Evolutionary conservation across 176 grass and related monocot genomes (phyloP), one percentile per base, ranked within the genome.

Genomic region (Triticum timopheevii): DNA sequence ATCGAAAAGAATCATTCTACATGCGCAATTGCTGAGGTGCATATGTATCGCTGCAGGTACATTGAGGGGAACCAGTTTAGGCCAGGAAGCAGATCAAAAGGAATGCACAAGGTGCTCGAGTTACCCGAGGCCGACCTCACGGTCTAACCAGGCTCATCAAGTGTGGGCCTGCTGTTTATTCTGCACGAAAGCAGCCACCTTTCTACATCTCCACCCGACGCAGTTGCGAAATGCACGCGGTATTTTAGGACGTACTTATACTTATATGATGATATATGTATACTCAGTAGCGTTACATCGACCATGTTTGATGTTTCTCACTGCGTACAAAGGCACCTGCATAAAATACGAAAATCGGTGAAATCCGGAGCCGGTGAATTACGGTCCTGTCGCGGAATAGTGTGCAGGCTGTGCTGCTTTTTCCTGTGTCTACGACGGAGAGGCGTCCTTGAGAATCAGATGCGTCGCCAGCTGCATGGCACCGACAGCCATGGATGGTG

Each of bases 61-160:
- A 90, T 94, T 45, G 97, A 99, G 88, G 92, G 90, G 63, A 96
- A 99, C 72, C 94, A 92, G 65, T 96, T 99, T 79, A 99, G 92
- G 73, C 82, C 97, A 22, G 94, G 94, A 69, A 82, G 83, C 73
- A 99, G 87, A 88, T 85, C 89, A 10, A 99, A 99, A 83, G 94
- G 97, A 65, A 86, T 80, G 17, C 97, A 99, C 86, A 99, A 99
- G 80, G 92, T 94, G 70, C 88, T 99, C 34, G 94, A 99, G 40
- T 72, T 99, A 38, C 88, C 92, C 22, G 94, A 99, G 76, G 89
- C 83, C 9, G 93, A 99, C 83, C 66, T 90, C 74, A 81, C 90
- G 77, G 95, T 93, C 22, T 99, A 95, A 40, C 68, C 17, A 73
- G n/a, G 61, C 62, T 70, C 61, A 31, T 30, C 13, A 30, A 23